These are phyloP conservation scores for Polyplosphaeria fusca DNA, from an alignment of 495 filamentous ascomycete species.

Conservation along the genomic window DNA sequence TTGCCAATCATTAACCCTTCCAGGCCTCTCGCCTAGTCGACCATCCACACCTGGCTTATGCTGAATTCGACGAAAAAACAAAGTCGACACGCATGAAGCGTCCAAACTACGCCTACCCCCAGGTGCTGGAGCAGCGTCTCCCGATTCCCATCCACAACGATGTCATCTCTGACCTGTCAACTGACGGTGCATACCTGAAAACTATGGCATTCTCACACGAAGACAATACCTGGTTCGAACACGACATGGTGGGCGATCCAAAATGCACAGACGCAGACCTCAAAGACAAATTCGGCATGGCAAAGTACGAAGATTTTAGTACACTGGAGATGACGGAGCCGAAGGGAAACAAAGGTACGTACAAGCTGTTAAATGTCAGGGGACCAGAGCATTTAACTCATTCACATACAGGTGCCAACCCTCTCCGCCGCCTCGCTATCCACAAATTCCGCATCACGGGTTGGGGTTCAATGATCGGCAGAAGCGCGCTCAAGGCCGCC, in stretches of 20 bases:
- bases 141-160: conserved; percentile 32
- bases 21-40: conserved; percentile 33
- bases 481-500: conserved; percentile 10
- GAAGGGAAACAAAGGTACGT: background rate
- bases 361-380: no score
- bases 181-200: conserved; percentile 28
- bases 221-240: conserved; percentile 27
- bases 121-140: conserved; percentile 28
- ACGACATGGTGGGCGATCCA: conserved; percentile 32
- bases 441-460: conserved; percentile 15
- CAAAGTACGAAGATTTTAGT: conserved; percentile 32
- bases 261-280: conserved; percentile 12
- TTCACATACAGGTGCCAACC: background rate
- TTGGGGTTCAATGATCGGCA: background rate
- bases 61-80: conserved; percentile 29
- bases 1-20: background rate
- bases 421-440: conserved; percentile 22
- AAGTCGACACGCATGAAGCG: conserved; percentile 34
- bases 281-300: conserved; percentile 10
- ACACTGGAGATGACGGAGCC: conserved; percentile 31
- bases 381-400: no score
- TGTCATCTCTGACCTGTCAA: conserved; percentile 24
- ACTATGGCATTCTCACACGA: conserved; percentile 10
- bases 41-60: conserved; percentile 35
- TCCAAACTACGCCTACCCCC: conserved; percentile 35